Evolutionary conservation across 345 rosid genomes (phyloP), one percentile per base, ranked within the genome.

Genomic region (Ricinus communis): DNA sequence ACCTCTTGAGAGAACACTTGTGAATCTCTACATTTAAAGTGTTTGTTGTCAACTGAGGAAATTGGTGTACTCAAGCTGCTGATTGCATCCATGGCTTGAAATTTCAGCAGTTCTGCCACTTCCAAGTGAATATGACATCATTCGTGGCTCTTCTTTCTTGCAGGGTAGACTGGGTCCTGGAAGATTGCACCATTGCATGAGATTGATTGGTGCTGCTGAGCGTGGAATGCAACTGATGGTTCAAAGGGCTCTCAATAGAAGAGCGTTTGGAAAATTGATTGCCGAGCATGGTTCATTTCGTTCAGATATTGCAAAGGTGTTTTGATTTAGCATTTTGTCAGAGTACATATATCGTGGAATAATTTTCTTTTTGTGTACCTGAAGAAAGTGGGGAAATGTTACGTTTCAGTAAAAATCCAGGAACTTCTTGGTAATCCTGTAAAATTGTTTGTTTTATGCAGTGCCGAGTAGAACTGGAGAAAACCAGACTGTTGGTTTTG

Each of bases 161-260:
- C 87, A 95, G 99, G 99, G 97, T 70, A 87, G 99, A 82, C 82
- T 95, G 66, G 99, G 99, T 61, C 99, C 99, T 1, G 99, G 99
- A 80, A 90, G 99, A 76, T 77, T 92, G 91, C 98, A 94, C 85
- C 98, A 94, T 72, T 94, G 96, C 80, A 87, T 92, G 99, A 90
- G 99, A 86, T 79, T 90, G 79, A 79, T 95, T 41, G 99, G 99
- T 66, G 93, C 96, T 53, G 96, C 99, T 22, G 99, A 95, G 87
- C 97, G 99, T 49, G 97, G 97, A 73, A 92, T 95, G 97, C 85
- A 89, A 85, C 33, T 95, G 82, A 92, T 89, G 97, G 92, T 84
- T 76, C 82, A 82, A 78, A 89, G 96, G 79, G 97, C 99, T 62
- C 88, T 92, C 36, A 82, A 68, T 40, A 87, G 96, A 82, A 90